Base-by-base conservation (phyloP, 768 basidiomycete species). In the Russula brevipes region DNA sequence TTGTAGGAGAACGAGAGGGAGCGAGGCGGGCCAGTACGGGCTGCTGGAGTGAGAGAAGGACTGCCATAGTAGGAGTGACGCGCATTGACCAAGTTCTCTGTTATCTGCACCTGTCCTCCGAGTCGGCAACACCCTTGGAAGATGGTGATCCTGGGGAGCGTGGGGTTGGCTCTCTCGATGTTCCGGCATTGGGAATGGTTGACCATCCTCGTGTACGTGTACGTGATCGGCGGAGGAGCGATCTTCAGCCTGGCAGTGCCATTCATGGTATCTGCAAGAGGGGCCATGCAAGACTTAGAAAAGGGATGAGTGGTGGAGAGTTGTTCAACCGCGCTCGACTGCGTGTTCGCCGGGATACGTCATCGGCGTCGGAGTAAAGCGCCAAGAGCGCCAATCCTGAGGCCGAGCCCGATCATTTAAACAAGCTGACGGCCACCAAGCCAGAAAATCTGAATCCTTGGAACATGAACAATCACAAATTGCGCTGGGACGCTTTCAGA, bases 21-120 rank as follows among this genome's bases (percentile, higher is more conserved):
- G 4, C 63, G 63, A 9, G 63, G 63, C 45, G 63, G 63, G 31
- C 63, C 63, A 39, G 58, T 64, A 44, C 63, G 63, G 36, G 53
- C 53, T 11, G 63, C 63, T 14, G 63, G 63, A 10, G 63, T 50
- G 31, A 64, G 35, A n/a, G 53, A 50, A 54, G 53, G 44, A 33
- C 47, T 30, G 11, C 45, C 36, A 35, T 47, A 63, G 45, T 54
- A 54, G 16, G 45, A 44, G 45, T 54, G 63, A 49, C 16, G 52
- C 12, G 24, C 38, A 3, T 30, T 39, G n/a, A 19, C 19, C 19
- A 3, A 14, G n/a, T 9, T 5, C 19, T 31, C 50, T 31, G 39
- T 16, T 45, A 53, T 50, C 35, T 54, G 17, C 14, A 50, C 38
- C 9, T 17, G 41, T 51, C 8, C 33, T 19, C 57, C 17, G 54